phyloP scores from a whole-genome alignment of 2,329 filamentous ascomycete species.

The Sporothrix humicola region DNA sequence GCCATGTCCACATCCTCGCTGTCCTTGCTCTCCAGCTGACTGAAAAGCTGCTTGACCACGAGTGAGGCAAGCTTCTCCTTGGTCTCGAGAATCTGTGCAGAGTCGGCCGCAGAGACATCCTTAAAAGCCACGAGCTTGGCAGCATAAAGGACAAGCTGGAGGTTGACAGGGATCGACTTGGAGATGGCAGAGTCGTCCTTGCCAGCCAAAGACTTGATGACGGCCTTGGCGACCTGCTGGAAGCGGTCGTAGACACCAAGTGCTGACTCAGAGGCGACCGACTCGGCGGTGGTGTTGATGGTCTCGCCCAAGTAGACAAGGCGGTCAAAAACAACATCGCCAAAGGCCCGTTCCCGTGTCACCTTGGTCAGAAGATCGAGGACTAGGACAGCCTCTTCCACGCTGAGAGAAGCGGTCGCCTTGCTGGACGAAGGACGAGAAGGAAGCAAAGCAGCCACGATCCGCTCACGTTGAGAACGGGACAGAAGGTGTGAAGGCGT shows the following conservation, averaged over 20 bases:
- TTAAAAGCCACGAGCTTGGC: constrained; percentile 9
- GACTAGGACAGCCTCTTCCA: constrained; percentile 46
- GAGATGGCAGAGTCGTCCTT: not conserved
- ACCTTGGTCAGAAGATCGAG: constrained; percentile 56
- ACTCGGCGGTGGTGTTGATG: not conserved
- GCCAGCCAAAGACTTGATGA: not conserved
- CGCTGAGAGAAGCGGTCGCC: not conserved
- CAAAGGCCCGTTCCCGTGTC: constrained; percentile 57
- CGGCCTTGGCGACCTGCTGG: constrained; percentile 18
- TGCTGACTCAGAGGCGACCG: not conserved
- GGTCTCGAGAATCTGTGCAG: not conserved
- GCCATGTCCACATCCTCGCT: constrained; percentile 25
- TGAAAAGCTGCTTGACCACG: constrained; percentile 26
- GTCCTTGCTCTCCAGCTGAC: constrained; percentile 22
- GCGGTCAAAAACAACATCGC: constrained; percentile 50
- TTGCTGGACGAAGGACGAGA: constrained; percentile 18
- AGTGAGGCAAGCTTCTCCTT: constrained; percentile 17
- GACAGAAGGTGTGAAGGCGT: constrained; percentile 50
- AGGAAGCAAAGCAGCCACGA: constrained; percentile 48
- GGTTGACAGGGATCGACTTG: not conserved
- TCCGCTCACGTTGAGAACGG: constrained; percentile 52
- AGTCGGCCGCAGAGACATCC: not conserved
- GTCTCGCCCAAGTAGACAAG: constrained; percentile 44
- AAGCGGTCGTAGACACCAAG: constrained; percentile 31
- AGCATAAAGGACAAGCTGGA: constrained; percentile 23